phyloP scores from a whole-genome alignment of 495 filamentous ascomycete genomes.

The Xylaria nigripes region DNA sequence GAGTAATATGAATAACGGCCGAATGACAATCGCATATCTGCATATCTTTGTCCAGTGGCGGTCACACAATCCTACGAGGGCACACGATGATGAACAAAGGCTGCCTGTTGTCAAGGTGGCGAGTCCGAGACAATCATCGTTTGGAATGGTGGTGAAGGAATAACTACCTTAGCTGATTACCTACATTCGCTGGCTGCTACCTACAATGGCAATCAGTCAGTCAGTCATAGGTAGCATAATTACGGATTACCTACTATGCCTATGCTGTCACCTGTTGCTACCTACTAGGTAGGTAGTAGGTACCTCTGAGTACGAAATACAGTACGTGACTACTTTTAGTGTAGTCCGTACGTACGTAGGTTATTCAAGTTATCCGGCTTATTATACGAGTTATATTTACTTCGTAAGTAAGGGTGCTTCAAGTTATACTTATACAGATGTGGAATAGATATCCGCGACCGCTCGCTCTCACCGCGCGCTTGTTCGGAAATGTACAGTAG shows the following conservation, averaged over 20 bases:
- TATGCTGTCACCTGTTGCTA: no score
- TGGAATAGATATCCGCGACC: background rate
- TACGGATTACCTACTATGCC: background rate
- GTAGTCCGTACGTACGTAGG: no score
- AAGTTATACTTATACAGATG: background rate
- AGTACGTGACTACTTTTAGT: no score
- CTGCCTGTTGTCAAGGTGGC: slow-evolving; percentile 1
- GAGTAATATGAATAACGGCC: no score
- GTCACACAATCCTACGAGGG: background rate
- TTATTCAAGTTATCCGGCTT: no score
- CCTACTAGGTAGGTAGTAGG: no score
- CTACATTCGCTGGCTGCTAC: background rate
- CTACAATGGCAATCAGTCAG: background rate
- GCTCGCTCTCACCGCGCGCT: slow-evolving; percentile 8
- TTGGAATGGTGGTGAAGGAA: background rate
- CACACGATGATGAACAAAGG: background rate
- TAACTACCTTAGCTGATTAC: background rate
- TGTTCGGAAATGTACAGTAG: background rate
- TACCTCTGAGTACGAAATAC: no score
- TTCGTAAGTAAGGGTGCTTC: background rate
- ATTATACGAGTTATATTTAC: background rate
- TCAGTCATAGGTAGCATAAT: background rate
- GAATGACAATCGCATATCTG: background rate
- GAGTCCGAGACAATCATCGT: slow-evolving; percentile 12
- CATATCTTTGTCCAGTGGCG: background rate